Percentiles rank a stretch among this genome's conserved stretches.
These are phyloP conservation scores for Myriangium duriaei DNA, from an alignment of 2,329 filamentous ascomycete species.

Conservation along the genomic window DNA sequence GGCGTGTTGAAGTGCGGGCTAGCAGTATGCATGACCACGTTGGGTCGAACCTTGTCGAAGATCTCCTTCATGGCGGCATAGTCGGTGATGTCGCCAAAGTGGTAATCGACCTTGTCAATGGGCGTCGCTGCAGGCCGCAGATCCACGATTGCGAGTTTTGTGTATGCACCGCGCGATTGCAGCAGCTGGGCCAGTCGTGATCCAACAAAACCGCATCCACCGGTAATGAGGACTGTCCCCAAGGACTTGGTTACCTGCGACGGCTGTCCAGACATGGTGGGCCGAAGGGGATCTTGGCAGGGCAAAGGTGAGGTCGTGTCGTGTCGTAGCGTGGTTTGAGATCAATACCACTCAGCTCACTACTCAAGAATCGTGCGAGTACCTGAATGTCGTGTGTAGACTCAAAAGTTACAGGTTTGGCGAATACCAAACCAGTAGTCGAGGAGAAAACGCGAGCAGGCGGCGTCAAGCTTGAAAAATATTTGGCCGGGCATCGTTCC, in stretches of 20 bases:
- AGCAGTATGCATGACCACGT: conserved; percentile 39
- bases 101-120: conserved; percentile 33
- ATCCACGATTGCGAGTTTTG: conserved; percentile 36
- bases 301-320: too few species aligned
- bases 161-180: conserved; percentile 27
- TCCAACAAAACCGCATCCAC: conserved; percentile 41
- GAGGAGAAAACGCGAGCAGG: too few species aligned
- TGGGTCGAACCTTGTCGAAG: conserved; percentile 31
- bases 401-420: too few species aligned
- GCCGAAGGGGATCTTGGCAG: too few species aligned
- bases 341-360: too few species aligned
- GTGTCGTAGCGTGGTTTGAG: too few species aligned
- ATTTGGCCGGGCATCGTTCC: too few species aligned
- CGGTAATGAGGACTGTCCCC: conserved; percentile 36
- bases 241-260: conserved; percentile 19
- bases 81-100: conserved; percentile 39
- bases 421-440: too few species aligned
- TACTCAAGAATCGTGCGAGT: too few species aligned
- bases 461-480: too few species aligned
- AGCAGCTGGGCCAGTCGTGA: conserved; percentile 39
- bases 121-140: conserved; percentile 30
- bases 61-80: conserved; percentile 28
- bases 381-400: too few species aligned
- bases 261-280: conserved; percentile 1
- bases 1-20: conserved; percentile 30